A percentile compares a stretch with the other conserved stretches of the same genome.
phyloP scores from a whole-genome alignment of 108 stramenopile genomes.

The Mediolabrus comicus region DNA sequence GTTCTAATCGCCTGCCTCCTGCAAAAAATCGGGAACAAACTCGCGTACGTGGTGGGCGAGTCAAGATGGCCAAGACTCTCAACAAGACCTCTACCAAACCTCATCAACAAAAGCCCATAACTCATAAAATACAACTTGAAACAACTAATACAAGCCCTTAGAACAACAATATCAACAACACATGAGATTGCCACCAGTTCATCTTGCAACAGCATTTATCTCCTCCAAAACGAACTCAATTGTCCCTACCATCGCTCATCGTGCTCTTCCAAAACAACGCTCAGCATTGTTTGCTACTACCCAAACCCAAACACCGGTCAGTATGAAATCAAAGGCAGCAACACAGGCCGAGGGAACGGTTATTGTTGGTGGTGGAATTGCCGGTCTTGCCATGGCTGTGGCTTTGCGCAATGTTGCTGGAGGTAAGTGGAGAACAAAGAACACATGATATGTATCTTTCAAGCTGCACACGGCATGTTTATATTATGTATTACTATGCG shows the following conservation, averaged over 20 bases:
- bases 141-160: neutral
- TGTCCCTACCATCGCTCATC: neutral
- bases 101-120: no score
- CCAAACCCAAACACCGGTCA: neutral
- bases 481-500: neutral
- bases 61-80: no score
- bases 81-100: no score
- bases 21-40: no score
- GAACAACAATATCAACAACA: no score
- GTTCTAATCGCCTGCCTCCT: no score
- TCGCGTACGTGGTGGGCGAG: no score
- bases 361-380: slow-evolving; percentile 8
- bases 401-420: slow-evolving; percentile 11
- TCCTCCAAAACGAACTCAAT: neutral
- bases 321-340: neutral
- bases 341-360: slow-evolving; percentile 1
- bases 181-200: neutral
- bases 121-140: no score
- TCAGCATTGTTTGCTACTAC: neutral
- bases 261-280: no score
- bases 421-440: neutral
- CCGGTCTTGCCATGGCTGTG: slow-evolving; percentile 1
- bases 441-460: neutral
- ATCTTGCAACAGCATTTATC: neutral
- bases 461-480: no score